Conservation (phyloP, 1,284 basidiomycete species). For the Flammula alnicola region DNA sequence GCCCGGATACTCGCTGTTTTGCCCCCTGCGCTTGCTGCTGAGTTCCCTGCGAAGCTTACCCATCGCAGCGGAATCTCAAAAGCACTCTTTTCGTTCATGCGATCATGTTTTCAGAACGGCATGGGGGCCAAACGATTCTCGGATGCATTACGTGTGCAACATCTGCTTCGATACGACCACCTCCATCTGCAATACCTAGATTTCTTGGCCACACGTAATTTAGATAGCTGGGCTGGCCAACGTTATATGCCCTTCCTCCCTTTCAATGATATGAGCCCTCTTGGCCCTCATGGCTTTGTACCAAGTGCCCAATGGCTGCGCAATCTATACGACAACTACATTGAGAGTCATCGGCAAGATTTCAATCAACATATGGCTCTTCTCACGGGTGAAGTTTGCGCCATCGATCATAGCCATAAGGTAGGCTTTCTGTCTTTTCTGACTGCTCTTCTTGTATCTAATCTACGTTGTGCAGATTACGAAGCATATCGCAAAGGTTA, state of each 20-base stretch:
- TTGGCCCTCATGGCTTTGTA: slow-evolving; percentile 27
- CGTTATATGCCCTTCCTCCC: slow-evolving; percentile 24
- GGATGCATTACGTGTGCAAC: slow-evolving; percentile 23
- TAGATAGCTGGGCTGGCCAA: slow-evolving; percentile 5
- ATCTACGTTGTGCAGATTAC: slow-evolving; percentile 22
- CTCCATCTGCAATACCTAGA: slow-evolving; percentile 28
- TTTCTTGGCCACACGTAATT: slow-evolving; percentile 4
- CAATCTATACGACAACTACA: slow-evolving; percentile 31
- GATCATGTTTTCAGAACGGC: slow-evolving; percentile 28
- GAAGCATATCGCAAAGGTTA: slow-evolving; percentile 30
- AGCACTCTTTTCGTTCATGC: slow-evolving; percentile 21
- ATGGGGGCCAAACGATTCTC: slow-evolving; percentile 32
- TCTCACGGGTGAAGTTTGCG: slow-evolving; percentile 25
- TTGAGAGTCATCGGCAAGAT: slow-evolving; percentile 22
- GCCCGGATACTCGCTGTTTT: slow-evolving; percentile 23
- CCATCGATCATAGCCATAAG: slow-evolving; percentile 35
- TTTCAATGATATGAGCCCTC: slow-evolving; percentile 21
- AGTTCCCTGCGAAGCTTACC: slow-evolving; percentile 29
- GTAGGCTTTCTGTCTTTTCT: slow-evolving; percentile 25
- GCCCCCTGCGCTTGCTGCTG: slow-evolving; percentile 20
- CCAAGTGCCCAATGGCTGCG: slow-evolving; percentile 28
- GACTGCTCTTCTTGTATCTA: not conserved
- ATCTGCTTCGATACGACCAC: slow-evolving; percentile 24
- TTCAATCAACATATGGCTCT: slow-evolving; percentile 31
- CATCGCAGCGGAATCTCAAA: slow-evolving; percentile 24